A percentile compares a stretch with the other conserved stretches of the same genome.
Conservation (phyloP, 305 asterid species). For the Fraxinus nigra region DNA sequence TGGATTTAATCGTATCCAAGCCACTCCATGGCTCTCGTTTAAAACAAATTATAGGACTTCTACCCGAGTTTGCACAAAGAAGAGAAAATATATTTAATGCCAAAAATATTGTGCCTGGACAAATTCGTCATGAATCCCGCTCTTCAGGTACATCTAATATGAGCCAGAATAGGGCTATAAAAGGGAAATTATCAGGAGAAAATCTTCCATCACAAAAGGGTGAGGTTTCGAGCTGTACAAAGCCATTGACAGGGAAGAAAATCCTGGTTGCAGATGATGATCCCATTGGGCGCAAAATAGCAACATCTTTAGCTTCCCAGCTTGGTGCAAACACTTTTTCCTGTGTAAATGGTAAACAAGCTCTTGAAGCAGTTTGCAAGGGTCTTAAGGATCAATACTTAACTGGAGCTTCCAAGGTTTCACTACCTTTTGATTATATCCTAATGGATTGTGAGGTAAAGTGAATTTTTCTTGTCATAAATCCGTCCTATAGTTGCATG, state of each 20-base stretch:
- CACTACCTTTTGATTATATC: slow-evolving; percentile 40
- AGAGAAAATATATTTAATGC: neutral
- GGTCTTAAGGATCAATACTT: slow-evolving; percentile 18
- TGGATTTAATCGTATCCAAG: slow-evolving; percentile 41
- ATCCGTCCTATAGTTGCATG: neutral
- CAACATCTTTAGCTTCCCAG: slow-evolving; percentile 24
- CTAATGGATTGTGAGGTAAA: slow-evolving; percentile 63
- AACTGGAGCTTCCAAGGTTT: slow-evolving; percentile 8
- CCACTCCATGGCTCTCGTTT: slow-evolving; percentile 59
- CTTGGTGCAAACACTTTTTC: slow-evolving; percentile 35
- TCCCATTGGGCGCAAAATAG: slow-evolving; percentile 32
- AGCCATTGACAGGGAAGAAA: slow-evolving; percentile 40
- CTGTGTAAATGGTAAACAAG: slow-evolving; percentile 45
- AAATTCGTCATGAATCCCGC: neutral
- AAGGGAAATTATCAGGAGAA: neutral
- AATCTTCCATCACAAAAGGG: neutral
- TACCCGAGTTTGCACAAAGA: neutral
- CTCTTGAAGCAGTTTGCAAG: slow-evolving; percentile 30
- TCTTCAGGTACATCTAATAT: neutral
- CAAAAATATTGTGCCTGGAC: neutral
- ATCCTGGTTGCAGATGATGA: slow-evolving; percentile 48
- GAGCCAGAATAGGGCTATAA: slow-evolving; percentile 4
- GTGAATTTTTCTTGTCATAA: neutral
- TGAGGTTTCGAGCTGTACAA: slow-evolving; percentile 7
- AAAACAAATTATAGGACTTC: slow-evolving; percentile 30